Conservation (phyloP, 345 rosid genomes). For the Anastatica hierochuntica region DNA sequence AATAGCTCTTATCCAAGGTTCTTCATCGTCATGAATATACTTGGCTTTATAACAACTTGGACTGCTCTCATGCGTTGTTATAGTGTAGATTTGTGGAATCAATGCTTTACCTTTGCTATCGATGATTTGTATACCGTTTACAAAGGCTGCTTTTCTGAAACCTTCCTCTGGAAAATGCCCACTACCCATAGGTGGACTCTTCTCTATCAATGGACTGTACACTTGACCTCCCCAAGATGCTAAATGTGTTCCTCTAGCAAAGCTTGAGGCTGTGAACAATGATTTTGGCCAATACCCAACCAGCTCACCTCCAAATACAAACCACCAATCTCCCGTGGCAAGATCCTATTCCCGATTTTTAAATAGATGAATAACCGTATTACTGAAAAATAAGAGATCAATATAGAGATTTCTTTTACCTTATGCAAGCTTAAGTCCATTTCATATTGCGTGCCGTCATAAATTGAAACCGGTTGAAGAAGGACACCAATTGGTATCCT, state of each 20-base stretch:
- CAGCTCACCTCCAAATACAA: background rate
- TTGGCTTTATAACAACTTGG: conserved; percentile 15
- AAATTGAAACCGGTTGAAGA: conserved; percentile 11
- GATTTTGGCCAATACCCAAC: conserved; percentile 27
- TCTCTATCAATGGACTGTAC: conserved; percentile 14
- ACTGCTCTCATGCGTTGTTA: background rate
- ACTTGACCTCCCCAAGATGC: conserved; percentile 25
- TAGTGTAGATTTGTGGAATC: conserved; percentile 13
- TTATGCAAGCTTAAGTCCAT: conserved; percentile 14
- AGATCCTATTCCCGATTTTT: conserved; percentile 7
- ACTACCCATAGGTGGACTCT: conserved; percentile 24
- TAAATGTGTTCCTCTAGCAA: background rate
- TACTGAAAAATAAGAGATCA: too few species aligned
- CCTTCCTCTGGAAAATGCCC: conserved; percentile 26
- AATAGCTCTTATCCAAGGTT: conserved; percentile 11
- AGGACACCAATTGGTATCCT: conserved; percentile 18
- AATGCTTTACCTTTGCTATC: background rate
- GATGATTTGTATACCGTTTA: conserved; percentile 10
- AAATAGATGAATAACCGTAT: too few species aligned
- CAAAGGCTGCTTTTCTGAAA: conserved; percentile 6
- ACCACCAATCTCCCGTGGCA: conserved; percentile 28
- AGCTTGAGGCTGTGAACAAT: conserved; percentile 7
- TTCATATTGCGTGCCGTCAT: conserved; percentile 5
- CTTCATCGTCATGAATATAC: conserved; percentile 8
- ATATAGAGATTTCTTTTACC: too few species aligned